Evolutionary conservation across 2,329 filamentous ascomycete species (phyloP).

Genomic region (Lasiodiplodia gonubiensis): DNA sequence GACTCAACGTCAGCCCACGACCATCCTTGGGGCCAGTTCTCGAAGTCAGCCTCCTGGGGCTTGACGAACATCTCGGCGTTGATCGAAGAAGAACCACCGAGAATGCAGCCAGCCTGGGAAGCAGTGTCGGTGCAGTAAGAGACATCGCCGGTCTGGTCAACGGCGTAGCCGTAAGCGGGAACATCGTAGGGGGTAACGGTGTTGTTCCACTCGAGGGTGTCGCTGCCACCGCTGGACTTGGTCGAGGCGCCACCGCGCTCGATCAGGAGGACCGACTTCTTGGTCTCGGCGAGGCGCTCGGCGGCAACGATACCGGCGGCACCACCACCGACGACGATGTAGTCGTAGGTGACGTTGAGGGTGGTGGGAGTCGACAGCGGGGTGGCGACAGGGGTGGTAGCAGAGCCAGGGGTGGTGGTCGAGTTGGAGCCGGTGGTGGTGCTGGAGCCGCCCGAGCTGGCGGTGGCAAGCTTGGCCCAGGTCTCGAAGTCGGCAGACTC

Average conservation of each 20-base stretch:
- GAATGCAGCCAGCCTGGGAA: conserved; percentile 45
- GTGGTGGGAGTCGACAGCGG: conserved; percentile 24
- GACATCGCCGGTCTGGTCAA: conserved; percentile 34
- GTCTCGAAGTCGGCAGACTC: conserved; percentile 41
- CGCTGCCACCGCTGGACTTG: conserved; percentile 40
- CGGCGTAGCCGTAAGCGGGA: conserved; percentile 43
- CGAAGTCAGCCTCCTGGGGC: conserved; percentile 42
- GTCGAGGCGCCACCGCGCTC: conserved; percentile 48
- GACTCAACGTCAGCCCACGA: conserved; percentile 33
- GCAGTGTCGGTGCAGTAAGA: conserved; percentile 47
- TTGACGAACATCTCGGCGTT: conserved; percentile 45
- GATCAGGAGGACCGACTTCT: conserved; percentile 46
- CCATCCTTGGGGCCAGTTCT: conserved; percentile 36
- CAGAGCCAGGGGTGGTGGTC: conserved; percentile 18
- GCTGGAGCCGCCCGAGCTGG: conserved; percentile 33
- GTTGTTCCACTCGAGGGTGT: conserved; percentile 42
- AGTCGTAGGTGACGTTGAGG: conserved; percentile 47
- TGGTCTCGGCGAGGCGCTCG: conserved; percentile 46
- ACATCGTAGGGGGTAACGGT: conserved; percentile 47
- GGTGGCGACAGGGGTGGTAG: conserved; percentile 24
- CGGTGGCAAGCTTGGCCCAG: conserved; percentile 43
- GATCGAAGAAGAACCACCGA: conserved; percentile 46
- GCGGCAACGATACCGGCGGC: conserved; percentile 46
- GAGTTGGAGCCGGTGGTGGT: conserved; percentile 36
- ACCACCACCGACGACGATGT: conserved; percentile 49